phyloP scores from a whole-genome alignment of 2,329 filamentous ascomycete species.

The Penicillium sp. region DNA sequence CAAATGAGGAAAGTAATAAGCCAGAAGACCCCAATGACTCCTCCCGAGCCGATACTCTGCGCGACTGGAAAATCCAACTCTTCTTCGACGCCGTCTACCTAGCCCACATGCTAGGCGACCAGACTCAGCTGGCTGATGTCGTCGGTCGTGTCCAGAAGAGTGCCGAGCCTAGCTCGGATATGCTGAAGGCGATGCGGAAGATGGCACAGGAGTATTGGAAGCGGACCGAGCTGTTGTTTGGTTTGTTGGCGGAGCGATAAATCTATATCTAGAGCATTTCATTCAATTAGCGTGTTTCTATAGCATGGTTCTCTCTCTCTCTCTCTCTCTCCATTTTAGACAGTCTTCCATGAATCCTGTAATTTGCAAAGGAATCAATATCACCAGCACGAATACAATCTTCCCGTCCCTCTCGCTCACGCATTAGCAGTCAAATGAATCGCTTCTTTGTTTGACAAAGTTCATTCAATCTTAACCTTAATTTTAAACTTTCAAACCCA shows the following conservation, averaged over 20 bases:
- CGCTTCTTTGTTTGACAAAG: no score
- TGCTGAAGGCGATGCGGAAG: conserved; percentile 62
- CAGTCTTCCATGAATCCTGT: no score
- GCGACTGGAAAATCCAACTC: conserved; percentile 43
- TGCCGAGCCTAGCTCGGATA: conserved; percentile 55
- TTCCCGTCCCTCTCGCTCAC: no score
- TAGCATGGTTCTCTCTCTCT: background rate
- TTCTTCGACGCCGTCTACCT: conserved; percentile 44
- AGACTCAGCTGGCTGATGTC: conserved; percentile 52
- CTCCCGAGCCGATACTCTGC: conserved; percentile 18
- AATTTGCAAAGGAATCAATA: no score
- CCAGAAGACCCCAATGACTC: conserved; percentile 2
- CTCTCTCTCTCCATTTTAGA: no score
- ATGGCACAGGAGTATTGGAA: conserved; percentile 78
- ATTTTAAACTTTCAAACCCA: no score
- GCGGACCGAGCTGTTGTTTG: conserved; percentile 80
- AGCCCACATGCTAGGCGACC: conserved; percentile 29
- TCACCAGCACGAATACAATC: no score
- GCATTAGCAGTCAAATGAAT: no score
- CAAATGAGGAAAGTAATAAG: conserved; percentile 2
- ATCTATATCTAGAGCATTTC: background rate
- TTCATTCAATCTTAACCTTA: no score
- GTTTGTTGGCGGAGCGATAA: conserved; percentile 61
- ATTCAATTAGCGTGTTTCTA: background rate
- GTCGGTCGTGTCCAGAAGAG: conserved; percentile 51